Percentiles rank a stretch among this genome's conserved stretches.
Evolutionary conservation across 2,329 filamentous ascomycete genomes (phyloP).

Genomic region (Ophiostoma ips): DNA sequence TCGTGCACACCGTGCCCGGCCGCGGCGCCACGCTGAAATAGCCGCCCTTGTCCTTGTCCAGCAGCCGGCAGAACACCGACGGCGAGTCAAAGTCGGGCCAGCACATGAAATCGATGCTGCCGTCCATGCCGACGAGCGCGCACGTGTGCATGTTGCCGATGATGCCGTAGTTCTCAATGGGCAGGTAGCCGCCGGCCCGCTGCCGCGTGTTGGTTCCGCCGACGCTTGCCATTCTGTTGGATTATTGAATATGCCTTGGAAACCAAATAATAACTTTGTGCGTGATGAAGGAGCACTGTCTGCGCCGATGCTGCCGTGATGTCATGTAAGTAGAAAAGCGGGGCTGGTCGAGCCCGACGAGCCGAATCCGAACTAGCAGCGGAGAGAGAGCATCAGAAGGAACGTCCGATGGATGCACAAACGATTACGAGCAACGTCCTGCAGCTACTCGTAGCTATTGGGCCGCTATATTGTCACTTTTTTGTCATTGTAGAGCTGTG

Average conservation of each 20-base stretch:
- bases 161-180: constrained; percentile 65
- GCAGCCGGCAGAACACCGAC: constrained; percentile 57
- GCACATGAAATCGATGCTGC: constrained; percentile 65
- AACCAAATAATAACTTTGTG: too few species aligned
- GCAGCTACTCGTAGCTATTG: too few species aligned
- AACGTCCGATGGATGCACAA: too few species aligned
- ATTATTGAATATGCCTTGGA: background rate
- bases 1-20: constrained; percentile 40
- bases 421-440: too few species aligned
- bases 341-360: background rate
- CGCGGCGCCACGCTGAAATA: constrained; percentile 55
- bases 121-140: constrained; percentile 60
- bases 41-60: constrained; percentile 63
- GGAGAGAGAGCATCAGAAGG: background rate
- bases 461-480: too few species aligned
- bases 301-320: background rate
- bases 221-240: background rate
- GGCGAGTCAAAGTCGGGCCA: constrained; percentile 74
- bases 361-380: background rate
- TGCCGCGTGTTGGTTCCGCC: constrained; percentile 17
- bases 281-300: background rate
- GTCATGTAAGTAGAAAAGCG: constrained; percentile 2
- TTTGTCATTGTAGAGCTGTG: too few species aligned
- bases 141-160: constrained; percentile 72
- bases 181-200: constrained; percentile 33